phyloP scores from a whole-genome alignment of 1,284 basidiomycete species.

The Apiotrichum mycotoxinovorans region DNA sequence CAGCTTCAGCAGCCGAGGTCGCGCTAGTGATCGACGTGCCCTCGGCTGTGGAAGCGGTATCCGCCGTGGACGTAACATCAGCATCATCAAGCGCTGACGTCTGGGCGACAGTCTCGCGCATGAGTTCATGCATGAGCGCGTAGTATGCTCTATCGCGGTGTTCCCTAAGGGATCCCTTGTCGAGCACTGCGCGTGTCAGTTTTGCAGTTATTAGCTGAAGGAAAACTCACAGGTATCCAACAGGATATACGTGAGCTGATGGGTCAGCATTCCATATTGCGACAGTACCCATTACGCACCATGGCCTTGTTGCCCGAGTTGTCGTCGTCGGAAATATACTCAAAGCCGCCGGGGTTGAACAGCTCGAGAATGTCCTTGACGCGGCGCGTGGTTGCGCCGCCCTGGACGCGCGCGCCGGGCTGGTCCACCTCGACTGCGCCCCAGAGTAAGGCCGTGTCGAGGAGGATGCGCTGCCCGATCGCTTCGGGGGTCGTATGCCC shows the following conservation, averaged over 20 bases:
- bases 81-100: background rate
- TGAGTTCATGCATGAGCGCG: background rate
- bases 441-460: slow-evolving; percentile 41
- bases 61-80: background rate
- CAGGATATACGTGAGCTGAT: background rate
- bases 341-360: background rate
- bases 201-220: background rate
- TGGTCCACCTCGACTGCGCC: slow-evolving; percentile 27
- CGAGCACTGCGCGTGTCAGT: no score
- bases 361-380: background rate
- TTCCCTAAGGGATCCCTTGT: background rate
- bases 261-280: background rate
- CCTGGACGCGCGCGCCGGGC: slow-evolving; percentile 19
- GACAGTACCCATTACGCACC: background rate
- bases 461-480: slow-evolving; percentile 26
- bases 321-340: background rate
- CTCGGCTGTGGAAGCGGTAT: background rate
- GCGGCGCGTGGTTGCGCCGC: background rate
- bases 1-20: no score
- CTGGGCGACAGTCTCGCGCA: background rate
- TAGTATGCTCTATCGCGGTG: background rate
- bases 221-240: background rate
- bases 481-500: slow-evolving; percentile 23
- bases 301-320: slow-evolving; percentile 31
- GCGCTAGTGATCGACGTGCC: background rate